Percentiles rank a stretch among this genome's conserved stretches.
Evolutionary conservation across 768 basidiomycete species (phyloP).

Genomic region (Termitomyces sp.): DNA sequence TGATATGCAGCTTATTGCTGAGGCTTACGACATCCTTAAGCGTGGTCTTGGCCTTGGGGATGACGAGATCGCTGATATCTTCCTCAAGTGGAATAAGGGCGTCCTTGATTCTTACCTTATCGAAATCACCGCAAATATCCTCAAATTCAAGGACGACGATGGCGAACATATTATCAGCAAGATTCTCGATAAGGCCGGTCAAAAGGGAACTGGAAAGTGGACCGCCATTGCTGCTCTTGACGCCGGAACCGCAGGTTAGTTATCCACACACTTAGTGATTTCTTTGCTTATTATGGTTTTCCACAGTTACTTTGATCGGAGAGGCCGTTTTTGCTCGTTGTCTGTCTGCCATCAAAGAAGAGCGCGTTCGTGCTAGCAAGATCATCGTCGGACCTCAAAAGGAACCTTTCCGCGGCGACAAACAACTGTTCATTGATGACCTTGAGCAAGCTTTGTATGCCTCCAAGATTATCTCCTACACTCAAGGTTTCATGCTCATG

Average conservation of each 20-base stretch:
- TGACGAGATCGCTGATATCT: slow-evolving; percentile 91
- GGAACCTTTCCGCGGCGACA: slow-evolving; percentile 94
- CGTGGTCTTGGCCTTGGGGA: slow-evolving; percentile 86
- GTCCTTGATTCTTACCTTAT: slow-evolving; percentile 99
- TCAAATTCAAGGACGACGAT: slow-evolving; percentile 95
- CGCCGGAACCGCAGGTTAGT: slow-evolving; percentile 76
- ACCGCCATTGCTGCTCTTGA: slow-evolving; percentile 97
- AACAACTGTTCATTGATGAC: slow-evolving; percentile 98
- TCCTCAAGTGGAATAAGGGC: slow-evolving; percentile 94
- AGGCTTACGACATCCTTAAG: slow-evolving; percentile 98
- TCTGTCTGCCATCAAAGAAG: slow-evolving; percentile 94
- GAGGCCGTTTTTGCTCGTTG: slow-evolving; percentile 99
- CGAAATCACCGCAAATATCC: slow-evolving; percentile 95
- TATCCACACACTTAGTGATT: slow-evolving; percentile 2
- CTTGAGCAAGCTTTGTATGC: slow-evolving; percentile 99
- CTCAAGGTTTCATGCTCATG: slow-evolving; percentile 99
- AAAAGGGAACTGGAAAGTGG: slow-evolving; percentile 99
- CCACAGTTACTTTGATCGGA: slow-evolving; percentile 91
- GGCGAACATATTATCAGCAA: slow-evolving; percentile 87
- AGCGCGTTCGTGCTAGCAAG: slow-evolving; percentile 92
- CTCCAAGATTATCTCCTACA: slow-evolving; percentile 99
- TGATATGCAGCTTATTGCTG: slow-evolving; percentile 99
- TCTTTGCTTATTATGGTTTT: slow-evolving; percentile 1
- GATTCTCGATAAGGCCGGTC: slow-evolving; percentile 94
- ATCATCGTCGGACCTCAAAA: slow-evolving; percentile 85